phyloP scores from a whole-genome alignment of 2,329 filamentous ascomycete species.

The Teratosphaeria nubilosa region DNA sequence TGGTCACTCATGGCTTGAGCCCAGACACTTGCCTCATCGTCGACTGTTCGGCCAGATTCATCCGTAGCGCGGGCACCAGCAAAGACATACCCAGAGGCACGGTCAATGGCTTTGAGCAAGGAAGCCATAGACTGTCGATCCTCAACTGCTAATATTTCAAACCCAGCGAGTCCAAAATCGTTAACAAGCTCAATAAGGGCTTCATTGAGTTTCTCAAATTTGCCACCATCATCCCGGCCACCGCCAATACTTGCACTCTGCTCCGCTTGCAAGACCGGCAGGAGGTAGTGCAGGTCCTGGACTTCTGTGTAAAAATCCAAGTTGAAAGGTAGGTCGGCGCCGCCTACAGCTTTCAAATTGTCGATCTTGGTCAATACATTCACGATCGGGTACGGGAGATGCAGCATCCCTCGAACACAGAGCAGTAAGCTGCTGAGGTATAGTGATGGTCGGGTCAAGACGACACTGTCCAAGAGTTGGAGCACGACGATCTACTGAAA shows the following conservation, averaged over 20 bases:
- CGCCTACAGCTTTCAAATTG: conserved; percentile 61
- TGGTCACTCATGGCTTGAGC: conserved; percentile 79
- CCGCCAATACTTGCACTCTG: conserved; percentile 31
- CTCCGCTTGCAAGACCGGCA: conserved; percentile 71
- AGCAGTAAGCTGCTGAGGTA: conserved; percentile 92
- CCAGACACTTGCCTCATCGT: conserved; percentile 60
- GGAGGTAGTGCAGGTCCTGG: conserved; percentile 76
- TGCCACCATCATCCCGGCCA: conserved; percentile 32
- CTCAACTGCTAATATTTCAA: conserved; percentile 89
- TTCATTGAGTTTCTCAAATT: conserved; percentile 75
- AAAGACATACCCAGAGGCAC: conserved; percentile 88
- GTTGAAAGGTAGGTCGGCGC: conserved; percentile 83
- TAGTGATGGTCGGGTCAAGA: conserved; percentile 81
- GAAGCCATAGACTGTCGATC: conserved; percentile 97
- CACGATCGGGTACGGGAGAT: conserved; percentile 91
- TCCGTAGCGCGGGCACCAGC: conserved; percentile 84
- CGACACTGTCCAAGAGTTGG: conserved; percentile 89
- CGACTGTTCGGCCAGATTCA: conserved; percentile 40
- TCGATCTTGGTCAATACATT: conserved; percentile 98
- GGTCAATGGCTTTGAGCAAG: conserved; percentile 76
- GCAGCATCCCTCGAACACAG: conserved; percentile 89
- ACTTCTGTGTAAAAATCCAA: conserved; percentile 97
- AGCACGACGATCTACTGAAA: conserved; percentile 69
- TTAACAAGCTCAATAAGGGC: conserved; percentile 81
- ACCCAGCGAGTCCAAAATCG: conserved; percentile 79